Evolutionary conservation across 2,329 filamentous ascomycete genomes (phyloP).

Genomic region (Diaporthe vexans): DNA sequence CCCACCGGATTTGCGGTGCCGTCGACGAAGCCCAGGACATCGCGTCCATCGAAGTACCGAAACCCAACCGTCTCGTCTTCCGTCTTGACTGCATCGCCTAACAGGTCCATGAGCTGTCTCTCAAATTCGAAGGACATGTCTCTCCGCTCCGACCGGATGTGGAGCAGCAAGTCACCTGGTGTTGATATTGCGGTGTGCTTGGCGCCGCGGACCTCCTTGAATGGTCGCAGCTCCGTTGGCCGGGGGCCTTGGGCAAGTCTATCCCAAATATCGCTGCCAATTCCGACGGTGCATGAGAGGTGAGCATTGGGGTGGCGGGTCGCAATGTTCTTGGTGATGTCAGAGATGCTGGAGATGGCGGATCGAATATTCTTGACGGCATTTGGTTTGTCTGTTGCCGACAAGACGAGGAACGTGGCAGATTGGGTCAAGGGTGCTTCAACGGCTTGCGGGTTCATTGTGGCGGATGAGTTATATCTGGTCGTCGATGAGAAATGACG

Average conservation of each 20-base stretch:
- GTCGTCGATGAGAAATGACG: not conserved
- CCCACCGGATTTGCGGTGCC: not conserved
- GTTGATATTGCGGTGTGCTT: constrained; percentile 9
- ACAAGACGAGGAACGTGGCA: not conserved
- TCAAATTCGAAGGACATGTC: constrained; percentile 18
- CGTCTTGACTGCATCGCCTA: not conserved
- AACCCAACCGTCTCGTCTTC: not conserved
- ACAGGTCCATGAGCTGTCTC: constrained; percentile 5
- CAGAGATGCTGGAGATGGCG: not conserved
- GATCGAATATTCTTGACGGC: constrained; percentile 2
- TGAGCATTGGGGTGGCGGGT: constrained; percentile 4
- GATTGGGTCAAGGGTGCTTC: constrained; percentile 10
- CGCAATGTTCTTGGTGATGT: constrained; percentile 15
- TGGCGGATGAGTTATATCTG: not conserved
- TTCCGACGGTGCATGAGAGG: constrained; percentile 3
- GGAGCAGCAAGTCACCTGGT: constrained; percentile 7
- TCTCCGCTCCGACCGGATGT: constrained; percentile 10
- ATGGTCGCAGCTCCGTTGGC: not conserved
- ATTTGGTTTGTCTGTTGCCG: not conserved
- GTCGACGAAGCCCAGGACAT: constrained; percentile 7
- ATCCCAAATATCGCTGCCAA: constrained; percentile 1
- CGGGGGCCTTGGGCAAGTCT: not conserved
- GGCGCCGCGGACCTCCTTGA: constrained; percentile 5
- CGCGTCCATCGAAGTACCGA: constrained; percentile 1
- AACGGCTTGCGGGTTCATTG: not conserved